Evolutionary conservation across 2,329 filamentous ascomycete species (phyloP), one percentile per base, ranked within the genome.

Genomic region (Sclerotinia spermophila): DNA sequence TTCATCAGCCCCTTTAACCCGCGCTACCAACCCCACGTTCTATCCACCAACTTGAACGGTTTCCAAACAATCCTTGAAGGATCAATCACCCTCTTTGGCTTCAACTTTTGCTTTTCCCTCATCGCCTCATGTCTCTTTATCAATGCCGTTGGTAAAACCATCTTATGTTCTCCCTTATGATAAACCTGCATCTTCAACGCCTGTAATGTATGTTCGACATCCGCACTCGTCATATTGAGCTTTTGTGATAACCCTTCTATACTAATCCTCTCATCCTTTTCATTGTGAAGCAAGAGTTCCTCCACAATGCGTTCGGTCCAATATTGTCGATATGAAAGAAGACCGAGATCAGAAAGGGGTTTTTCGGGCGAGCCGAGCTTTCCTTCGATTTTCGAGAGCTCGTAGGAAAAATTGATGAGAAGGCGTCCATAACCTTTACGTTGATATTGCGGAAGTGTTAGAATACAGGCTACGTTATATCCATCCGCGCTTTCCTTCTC

Each of bases 291-390:
- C 61, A 96, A 82, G n/a, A 99, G 84, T 21, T 97, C 80, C 72
- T 97, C 94, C 6, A 98, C 86, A 48, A 99, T 92, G 64, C 93
- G 94, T 80, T 99, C 96, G 42, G 94, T 94, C 96, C 96, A 99
- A 82, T 97, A 99, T 74, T 97, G 95, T 65, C 96, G 90, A 81
- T 99, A 99, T 76, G 95, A 94, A 40, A 99, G 84, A 27, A 99
- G 85, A 74, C 96, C 96, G 70, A 99, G 81, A 86, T 99, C 96
- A 48, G 93, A 97, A 2, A 99, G 87, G 0, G 96, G 96, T 81
- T 99, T 99, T 80, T 99, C 96, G 0, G 96, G 96, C 13, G 94
- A 97, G 2, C 96, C 96, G 10, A 97, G 88, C 81, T 97, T 98
- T 76, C 91, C 91, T 82, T 99, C 96, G 71, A 96, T 93, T 81